Base-by-base conservation (phyloP, 805 yeast species). In the Hanseniaspora meyeri region DNA sequence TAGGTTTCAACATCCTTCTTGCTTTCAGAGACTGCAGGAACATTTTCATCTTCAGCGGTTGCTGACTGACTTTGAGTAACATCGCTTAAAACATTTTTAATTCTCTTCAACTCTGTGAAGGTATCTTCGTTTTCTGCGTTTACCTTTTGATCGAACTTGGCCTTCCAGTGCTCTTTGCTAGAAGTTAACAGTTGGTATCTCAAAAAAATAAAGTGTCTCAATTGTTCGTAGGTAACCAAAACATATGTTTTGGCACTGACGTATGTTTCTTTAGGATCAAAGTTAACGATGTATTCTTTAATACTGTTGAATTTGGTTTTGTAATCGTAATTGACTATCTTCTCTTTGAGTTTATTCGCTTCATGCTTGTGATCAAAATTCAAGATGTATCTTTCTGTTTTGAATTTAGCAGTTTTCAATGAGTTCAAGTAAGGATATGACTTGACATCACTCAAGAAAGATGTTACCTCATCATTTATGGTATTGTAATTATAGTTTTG, bases 151-250 rank as follows among this genome's bases (percentile, higher is more conserved):
- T 38, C 45, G 32, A 36, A 52, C 16, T 37, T 38, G 20, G 36
- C 31, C 20, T 52, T 52, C 56, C 56, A 52, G 27, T 52, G 19
- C 4, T 12, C n/a, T 16, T 46, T 20, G 14, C 31, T 45, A 20
- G 38, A 38, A 14, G 17, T 37, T 11, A 52, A n/a, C 17, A 52
- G 6, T 31, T 45, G 50, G 17, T 52, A 52, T 39, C 38, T 52
- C 32, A 52, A 45, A 29, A 52, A 45, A 24, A 52, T 45, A 29
- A 19, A 52, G 17, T 52, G 36, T 45, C 37, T 52, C 29, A 52
- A 17, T 43, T 52, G 46, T 12, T 43, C 29, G 36, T n/a, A 51
- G 10, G 36, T 51, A 14, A 43, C n/a, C 2, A 27, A 10, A 3
- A 32, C 24, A 5, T 19, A 11, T 24, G 42, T 43, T 36, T 51